Base-by-base conservation (phyloP, 1,139 yeast species). In the Diutina catenulata region DNA sequence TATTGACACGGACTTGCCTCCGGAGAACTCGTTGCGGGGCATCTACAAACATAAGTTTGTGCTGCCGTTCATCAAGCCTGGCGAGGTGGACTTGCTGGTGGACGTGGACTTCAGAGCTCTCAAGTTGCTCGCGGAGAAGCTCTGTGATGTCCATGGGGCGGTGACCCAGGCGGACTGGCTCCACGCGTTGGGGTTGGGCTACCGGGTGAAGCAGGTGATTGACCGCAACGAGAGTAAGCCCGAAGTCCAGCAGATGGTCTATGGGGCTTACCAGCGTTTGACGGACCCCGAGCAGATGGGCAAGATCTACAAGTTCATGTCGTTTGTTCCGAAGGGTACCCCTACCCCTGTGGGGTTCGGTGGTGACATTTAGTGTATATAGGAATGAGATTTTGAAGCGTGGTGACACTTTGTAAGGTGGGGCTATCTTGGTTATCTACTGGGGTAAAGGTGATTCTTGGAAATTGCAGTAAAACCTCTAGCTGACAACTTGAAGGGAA, bases 141-240 rank as follows among this genome's bases (percentile, higher is more conserved):
- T 19, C 26, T 36, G 52, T 49, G 43, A 48, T 16, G 56, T 66
- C 0, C 60, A 53, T 44, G 91, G 87, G 0, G 83, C 91, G 0
- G 70, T 71, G 1, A 76, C 76, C 38, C 95, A 84, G 52, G 93
- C 88, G 2, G 86, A 80, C 49, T 84, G 87, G 79, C 64, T 84
- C 23, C 83, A 81, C 49, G 68, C 70, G 24, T 60, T 83, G 64
- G 95, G 95, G 0, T 74, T 84, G 31, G 88, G 83, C 0, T 73
- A 78, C 43, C 63, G 95, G 28, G 35, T 31, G 10, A 18, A 31
- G 21, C 35, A 31, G 21, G 20, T 31, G 25, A 74, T 82, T 14
- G 35, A 74, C 40, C 77, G 72, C 47, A 64, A 45, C 40, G 41
- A 43, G 46, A 70, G 70, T 29, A 60, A 60, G 40, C 35, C 35